Base-by-base conservation (phyloP, 2,329 filamentous ascomycete genomes). In the Hirsutella minnesotensis region DNA sequence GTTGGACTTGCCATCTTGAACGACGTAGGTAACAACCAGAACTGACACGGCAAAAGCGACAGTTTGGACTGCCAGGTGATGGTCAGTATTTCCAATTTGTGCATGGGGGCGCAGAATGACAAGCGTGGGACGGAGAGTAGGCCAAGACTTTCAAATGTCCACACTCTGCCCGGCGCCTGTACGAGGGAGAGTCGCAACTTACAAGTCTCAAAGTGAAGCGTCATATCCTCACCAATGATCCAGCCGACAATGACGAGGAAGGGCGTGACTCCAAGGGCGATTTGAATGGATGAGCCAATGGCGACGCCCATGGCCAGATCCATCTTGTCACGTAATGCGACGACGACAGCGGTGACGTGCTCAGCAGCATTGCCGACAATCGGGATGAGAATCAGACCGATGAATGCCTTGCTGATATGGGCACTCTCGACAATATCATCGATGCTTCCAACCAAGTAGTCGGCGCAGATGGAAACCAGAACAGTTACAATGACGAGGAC, bases 291-390 rank as follows among this genome's bases (percentile, higher is more conserved):
- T 46, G 81, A 86, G 38, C 85, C 85, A 54, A 90, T 84, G 22
- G 85, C 85, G 40, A 90, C 84, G 35, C 83, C 82, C 68, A 90
- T 85, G 24, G 85, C 58, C 41, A 81, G 64, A 53, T 81, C 76
- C 78, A 83, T 83, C 67, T 83, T 89, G 64, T 89, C 76, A 60
- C 86, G 83, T 49, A 80, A 69, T 0, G 85, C 83, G 21, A 89
- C 84, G 24, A 88, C 81, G 16, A 87, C 81, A 16, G 85, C 85
- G 1, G 85, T 89, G 33, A 88, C 84, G 54, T 89, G 84, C 60
- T 89, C 83, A 3, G 83, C 83, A 2, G 83, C 83, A 53, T 88
- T 88, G 36, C 83, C 83, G 27, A 88, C 83, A 50, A 88, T 87
- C 3, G 83, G 83, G 39, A 88, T 82, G 18, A 88, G 66, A 40